phyloP scores from a whole-genome alignment of 2,329 filamentous ascomycete species.

The Trichoderma cornu-damae region DNA sequence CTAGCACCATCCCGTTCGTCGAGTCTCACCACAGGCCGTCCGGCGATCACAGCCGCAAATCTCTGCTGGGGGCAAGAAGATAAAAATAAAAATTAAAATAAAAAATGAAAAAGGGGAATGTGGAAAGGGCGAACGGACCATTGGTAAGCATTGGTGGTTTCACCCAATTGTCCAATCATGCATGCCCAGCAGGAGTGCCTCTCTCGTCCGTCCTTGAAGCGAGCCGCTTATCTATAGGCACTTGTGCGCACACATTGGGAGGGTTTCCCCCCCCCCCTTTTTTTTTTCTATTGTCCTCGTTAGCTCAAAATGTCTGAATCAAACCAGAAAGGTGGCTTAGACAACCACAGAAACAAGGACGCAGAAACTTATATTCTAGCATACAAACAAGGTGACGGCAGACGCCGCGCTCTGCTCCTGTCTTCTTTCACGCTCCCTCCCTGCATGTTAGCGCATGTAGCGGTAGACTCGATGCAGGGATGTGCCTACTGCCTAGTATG shows the following conservation, averaged over 20 bases:
- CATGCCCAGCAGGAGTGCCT: neutral
- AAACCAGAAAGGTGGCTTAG: neutral
- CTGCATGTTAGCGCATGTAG: no score
- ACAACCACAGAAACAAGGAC: neutral
- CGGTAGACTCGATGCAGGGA: no score
- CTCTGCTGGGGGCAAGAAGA: no score
- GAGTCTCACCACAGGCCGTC: slow-evolving; percentile 5
- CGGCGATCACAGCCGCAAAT: neutral
- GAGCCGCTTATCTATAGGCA: neutral
- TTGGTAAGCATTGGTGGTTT: neutral
- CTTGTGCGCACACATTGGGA: no score
- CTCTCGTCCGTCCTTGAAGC: neutral
- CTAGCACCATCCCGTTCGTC: neutral
- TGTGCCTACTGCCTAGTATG: no score
- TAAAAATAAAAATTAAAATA: neutral
- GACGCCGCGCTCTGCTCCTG: no score
- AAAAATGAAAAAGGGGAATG: slow-evolving; percentile 2
- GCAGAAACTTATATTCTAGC: neutral
- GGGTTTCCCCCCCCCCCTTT: slow-evolving; percentile 1
- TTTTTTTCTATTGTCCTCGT: neutral
- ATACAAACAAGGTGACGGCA: no score
- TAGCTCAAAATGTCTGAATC: slow-evolving; percentile 1
- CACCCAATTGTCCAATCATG: neutral
- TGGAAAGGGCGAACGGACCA: slow-evolving; percentile 10
- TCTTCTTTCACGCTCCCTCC: no score